Base-by-base conservation (phyloP, 148 eudicot genomes). In the Rheum nobile region DNA sequence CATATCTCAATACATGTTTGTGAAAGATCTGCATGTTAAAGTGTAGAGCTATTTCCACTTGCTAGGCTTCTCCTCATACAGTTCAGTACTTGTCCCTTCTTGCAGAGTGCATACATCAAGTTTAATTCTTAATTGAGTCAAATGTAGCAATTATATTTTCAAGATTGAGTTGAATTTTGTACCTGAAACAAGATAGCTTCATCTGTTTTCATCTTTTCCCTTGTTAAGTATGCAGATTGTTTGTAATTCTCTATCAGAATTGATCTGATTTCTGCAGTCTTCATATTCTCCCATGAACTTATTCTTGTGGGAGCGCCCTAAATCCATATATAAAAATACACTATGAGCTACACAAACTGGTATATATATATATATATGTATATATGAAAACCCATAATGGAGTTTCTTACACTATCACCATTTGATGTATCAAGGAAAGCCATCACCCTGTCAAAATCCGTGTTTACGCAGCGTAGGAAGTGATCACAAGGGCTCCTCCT, bases 401-500 rank as follows among this genome's bases (percentile, higher is more conserved):
- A 59, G 0, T 26, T 31, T 63, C 41, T 31, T 63, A 63, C 69
- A 6, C 3, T 32, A 6, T 63, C 21, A 31, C 8, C 69, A 16
- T 2, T 63, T 63, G 69, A 12, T 63, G 32, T 63, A 63, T 37
- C 37, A 63, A 31, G 38, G 38, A 39, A 31, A 63, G 37, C 69
- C 38, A 32, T 31, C 38, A 63, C 69, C 38, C 9, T 35, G 44
- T 73, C 63, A 29, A 48, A 48, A 50, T 52, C 75, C 9, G 75
- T 5, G 57, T 48, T 73, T 38, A 73, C 32, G 57, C 75, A 73
- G 11, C 67, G 50, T 13, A 73, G 38, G 67, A 73, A 73, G 42
- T 73, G 75, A 6, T 73, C 75, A 52, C 65, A 48, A n/a, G 75
- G 75, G 67, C 67, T 47, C 19, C 67, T 73, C 21, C 75, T 73